Base-by-base conservation (phyloP, 768 basidiomycete genomes). In the Agaricus blazei region DNA sequence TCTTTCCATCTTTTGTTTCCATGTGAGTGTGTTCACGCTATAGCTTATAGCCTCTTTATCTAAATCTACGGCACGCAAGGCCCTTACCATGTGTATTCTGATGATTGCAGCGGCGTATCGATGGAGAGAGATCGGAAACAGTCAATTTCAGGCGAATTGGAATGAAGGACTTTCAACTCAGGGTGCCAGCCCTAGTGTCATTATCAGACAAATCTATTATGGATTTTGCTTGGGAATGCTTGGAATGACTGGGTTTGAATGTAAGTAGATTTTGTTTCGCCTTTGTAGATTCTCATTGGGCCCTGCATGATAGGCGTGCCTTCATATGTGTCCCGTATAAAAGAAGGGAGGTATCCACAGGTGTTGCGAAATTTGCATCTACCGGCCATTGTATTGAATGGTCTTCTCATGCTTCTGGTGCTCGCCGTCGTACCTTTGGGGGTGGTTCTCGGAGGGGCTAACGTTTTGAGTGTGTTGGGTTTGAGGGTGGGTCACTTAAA, bases 211-310 rank as follows among this genome's bases (percentile, higher is more conserved):
- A 42, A 69, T 84, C 6, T 90, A 82, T 65, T 72, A 83, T 57
- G 88, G 88, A 0, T 72, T 86, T 27, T 89, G 87, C 60, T 70
- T 91, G 3, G 81, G 84, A 0, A 84, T 89, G 73, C 71, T 91
- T 1, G 87, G 86, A 0, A 72, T 88, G 36, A 88, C 88, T 1
- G 88, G 85, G 6, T 83, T 84, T 62, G 83, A 85, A 75, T 85
- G 85, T 85, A 11, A 54, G 38, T n/a, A n/a, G n/a, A n/a, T 70
- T 65, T 44, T 15, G 9, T 50, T 7, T 19, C 23, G 14, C 60
- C 37, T 36, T 40, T 3, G 26, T 19, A 28, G 34, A 8, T n/a
- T 34, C 28, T n/a, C 24, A 23, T 7, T 5, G 27, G 38, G 46
- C 23, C 46, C 40, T 45, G 27, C 52, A 36, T 19, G 8, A 43